A percentile compares a stretch with the other conserved stretches of the same genome.
These are phyloP conservation scores for Pyrus communis DNA, from an alignment of 306 rosid genomes.

Conservation along the genomic window DNA sequence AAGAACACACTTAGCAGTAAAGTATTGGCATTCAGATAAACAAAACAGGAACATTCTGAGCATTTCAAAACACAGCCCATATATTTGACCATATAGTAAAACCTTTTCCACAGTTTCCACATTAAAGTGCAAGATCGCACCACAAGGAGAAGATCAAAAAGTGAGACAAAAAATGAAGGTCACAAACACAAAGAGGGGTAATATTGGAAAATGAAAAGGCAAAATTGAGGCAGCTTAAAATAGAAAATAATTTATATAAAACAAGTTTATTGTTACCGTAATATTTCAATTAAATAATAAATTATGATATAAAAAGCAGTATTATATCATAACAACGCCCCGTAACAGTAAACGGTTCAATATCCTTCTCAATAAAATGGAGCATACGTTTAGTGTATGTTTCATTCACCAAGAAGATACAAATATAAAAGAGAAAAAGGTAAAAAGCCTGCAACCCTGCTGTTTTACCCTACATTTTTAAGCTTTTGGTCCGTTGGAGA, in stretches of 20 bases:
- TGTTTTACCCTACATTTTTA: neutral
- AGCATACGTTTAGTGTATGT: neutral
- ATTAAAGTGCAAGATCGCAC: neutral
- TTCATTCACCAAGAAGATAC: neutral
- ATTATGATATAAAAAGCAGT: too few species aligned
- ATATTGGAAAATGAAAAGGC: neutral
- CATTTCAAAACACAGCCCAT: neutral
- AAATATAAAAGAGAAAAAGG: neutral
- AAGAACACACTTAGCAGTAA: neutral
- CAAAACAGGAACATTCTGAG: neutral
- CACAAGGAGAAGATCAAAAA: neutral
- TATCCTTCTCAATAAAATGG: neutral
- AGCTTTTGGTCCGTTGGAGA: neutral
- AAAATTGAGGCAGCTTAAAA: neutral
- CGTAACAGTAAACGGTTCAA: too few species aligned
- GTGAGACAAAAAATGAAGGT: neutral
- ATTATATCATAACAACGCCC: too few species aligned
- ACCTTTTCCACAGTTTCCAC: neutral
- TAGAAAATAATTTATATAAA: too few species aligned
- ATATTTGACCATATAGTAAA: constrained; percentile 14
- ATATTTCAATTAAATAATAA: too few species aligned
- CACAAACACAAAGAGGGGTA: neutral
- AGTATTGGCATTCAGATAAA: constrained; percentile 22
- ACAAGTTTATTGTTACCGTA: too few species aligned
- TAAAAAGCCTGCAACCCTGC: constrained; percentile 10